Conservation (phyloP, 148 eudicot species). For the Rheum nobile region DNA sequence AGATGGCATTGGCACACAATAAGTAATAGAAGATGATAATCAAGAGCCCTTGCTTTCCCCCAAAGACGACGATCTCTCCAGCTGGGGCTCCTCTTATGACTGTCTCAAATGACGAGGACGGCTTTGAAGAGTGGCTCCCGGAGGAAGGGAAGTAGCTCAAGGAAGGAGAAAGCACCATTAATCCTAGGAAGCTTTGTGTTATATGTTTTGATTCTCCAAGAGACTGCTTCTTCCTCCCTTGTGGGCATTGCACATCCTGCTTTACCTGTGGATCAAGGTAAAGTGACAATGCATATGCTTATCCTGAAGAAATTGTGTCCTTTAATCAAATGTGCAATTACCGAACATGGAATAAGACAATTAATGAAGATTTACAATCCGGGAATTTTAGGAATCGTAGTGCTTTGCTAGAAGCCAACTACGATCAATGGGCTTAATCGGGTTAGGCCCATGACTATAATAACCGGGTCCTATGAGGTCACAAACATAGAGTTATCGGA, state of each 20-base stretch:
- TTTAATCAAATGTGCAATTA: too few species aligned
- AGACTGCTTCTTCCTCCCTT: conserved; percentile 56
- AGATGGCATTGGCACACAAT: conserved; percentile 13
- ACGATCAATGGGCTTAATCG: too few species aligned
- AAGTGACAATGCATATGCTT: too few species aligned
- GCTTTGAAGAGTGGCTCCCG: conserved; percentile 18
- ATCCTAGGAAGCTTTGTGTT: conserved; percentile 27
- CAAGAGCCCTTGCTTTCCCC: conserved; percentile 36
- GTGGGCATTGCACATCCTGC: conserved; percentile 58
- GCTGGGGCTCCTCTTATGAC: conserved; percentile 52
- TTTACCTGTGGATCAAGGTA: conserved; percentile 58
- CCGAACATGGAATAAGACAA: too few species aligned
- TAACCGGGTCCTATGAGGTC: too few species aligned
- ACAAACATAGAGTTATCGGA: too few species aligned
- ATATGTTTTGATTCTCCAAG: conserved; percentile 48
- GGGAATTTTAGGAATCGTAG: too few species aligned
- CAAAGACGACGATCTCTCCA: conserved; percentile 31
- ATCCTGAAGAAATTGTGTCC: too few species aligned
- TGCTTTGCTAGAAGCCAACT: too few species aligned
- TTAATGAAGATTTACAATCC: too few species aligned
- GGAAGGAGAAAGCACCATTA: conserved; percentile 23
- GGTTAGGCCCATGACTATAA: too few species aligned
- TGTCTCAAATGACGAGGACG: conserved; percentile 39
- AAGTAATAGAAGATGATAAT: conserved; percentile 6
- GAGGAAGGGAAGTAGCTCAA: conserved; percentile 20